Conservation (phyloP, 768 basidiomycete species). For the Gyrodon lividus region DNA sequence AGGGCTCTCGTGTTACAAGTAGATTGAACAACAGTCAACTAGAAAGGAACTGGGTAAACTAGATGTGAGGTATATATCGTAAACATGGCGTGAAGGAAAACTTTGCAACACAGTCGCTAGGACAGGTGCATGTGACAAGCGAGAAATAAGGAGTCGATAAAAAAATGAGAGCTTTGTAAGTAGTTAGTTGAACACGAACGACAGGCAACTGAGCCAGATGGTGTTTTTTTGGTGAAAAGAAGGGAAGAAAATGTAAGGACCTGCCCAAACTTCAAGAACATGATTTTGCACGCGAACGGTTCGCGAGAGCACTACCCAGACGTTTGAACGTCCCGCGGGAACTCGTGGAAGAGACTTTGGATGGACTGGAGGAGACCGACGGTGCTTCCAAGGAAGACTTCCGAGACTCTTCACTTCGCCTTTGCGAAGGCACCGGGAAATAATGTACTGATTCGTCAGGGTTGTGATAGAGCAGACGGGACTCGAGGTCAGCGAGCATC, state of each 20-base stretch:
- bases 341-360: slow-evolving; percentile 20
- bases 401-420: slow-evolving; percentile 27
- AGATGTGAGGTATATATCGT: neutral
- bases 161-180: neutral
- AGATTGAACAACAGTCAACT: neutral
- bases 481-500: slow-evolving; percentile 32
- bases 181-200: neutral
- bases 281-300: slow-evolving; percentile 24
- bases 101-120: neutral
- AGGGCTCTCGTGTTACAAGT: neutral
- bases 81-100: neutral
- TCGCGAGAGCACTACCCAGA: slow-evolving; percentile 14
- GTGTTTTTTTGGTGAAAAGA: slow-evolving; percentile 5
- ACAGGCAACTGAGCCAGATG: neutral
- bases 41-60: neutral
- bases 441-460: slow-evolving; percentile 34
- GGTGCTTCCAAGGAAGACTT: slow-evolving; percentile 30
- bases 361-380: slow-evolving; percentile 24
- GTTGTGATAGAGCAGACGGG: slow-evolving; percentile 24
- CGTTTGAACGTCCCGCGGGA: slow-evolving; percentile 22
- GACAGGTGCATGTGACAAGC: neutral
- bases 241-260: neutral
- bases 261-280: slow-evolving; percentile 11
- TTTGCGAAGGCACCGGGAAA: slow-evolving; percentile 34
- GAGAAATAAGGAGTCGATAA: neutral